Base-by-base conservation (phyloP, 2,329 filamentous ascomycete species). In the Ascochyta fabae region DNA sequence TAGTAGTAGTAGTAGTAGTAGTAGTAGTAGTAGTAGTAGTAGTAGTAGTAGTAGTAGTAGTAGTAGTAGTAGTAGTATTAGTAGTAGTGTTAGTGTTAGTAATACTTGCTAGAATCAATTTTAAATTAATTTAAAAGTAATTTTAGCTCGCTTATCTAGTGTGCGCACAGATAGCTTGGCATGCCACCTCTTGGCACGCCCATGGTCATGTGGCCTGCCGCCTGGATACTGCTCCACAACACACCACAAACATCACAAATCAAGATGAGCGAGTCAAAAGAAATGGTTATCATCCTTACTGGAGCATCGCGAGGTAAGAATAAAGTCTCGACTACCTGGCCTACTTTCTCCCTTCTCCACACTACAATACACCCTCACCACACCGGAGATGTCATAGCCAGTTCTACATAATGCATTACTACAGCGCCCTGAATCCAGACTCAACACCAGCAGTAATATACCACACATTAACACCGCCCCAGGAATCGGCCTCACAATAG, bases 401-500 rank as follows among this genome's bases (percentile, higher is more conserved):
- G 27, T 29, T 29, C 29, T 10, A 31, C 12, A 31, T 31, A 12
- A 13, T 31, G 29, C 29, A 31, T 13, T 31, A 13, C 29, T 1
- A 13, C 29, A 31, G 10, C 12, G 5, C 29, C n/a, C 33, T 41
- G 24, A 23, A 7, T 12, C 16, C 26, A 26, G 12, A 39, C 16
- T 16, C 16, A 38, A 7, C 5, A 10, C 23, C 10, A 27, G 15
- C 7, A 22, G 9, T 23, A n/a, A 24, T 6, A 8, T 16, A 12
- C 27, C 9, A 16, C 22, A 23, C 9, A 16, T 41, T 60, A 47
- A 58, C 44, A 23, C 9, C 12, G 4, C 6, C 19, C 26, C 56
- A 84, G 85, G 85, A 24, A 86, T 89, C 65, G 87, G 87, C 57
- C 81, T 84, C 38, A 82, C 85, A 35, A 82, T 86, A 35, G 79